These are phyloP conservation scores for Calonectria leucothoes DNA, from an alignment of 2,329 filamentous ascomycete species.

Conservation along the genomic window DNA sequence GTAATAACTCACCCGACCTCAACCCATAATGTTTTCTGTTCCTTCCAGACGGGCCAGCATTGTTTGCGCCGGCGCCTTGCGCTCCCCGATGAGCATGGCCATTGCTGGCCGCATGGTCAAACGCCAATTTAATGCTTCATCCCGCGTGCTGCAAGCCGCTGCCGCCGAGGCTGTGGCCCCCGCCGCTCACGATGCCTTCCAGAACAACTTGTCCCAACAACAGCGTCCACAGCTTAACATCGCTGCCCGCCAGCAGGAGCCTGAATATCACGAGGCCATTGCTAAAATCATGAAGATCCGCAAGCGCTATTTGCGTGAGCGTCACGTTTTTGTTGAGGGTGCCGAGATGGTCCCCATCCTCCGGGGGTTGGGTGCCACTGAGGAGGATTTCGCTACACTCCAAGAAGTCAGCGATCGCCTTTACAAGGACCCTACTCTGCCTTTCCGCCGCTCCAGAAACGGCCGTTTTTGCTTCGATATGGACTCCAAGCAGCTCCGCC, in stretches of 20 bases:
- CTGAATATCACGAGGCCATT: conserved; percentile 36
- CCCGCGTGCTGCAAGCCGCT: background rate
- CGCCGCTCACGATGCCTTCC: conserved; percentile 4
- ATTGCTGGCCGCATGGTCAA: background rate
- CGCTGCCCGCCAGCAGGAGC: conserved; percentile 11
- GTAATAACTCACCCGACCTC: conserved; percentile 7
- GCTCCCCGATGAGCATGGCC: conserved; percentile 8
- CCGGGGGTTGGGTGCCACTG: conserved; percentile 34
- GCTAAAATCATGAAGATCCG: conserved; percentile 36
- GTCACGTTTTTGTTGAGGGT: conserved; percentile 39
- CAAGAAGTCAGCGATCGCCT: conserved; percentile 37
- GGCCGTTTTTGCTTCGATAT: conserved; percentile 41
- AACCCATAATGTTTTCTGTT: conserved; percentile 14
- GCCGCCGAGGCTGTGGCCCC: conserved; percentile 10
- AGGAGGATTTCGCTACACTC: conserved; percentile 38
- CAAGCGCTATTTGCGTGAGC: conserved; percentile 29
- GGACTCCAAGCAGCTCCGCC: conserved; percentile 34
- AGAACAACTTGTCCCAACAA: background rate
- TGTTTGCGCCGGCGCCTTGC: conserved; percentile 2
- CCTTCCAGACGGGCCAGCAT: conserved; percentile 12
- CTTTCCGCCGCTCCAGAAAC: conserved; percentile 37
- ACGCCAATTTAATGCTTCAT: conserved; percentile 15
- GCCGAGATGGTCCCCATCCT: conserved; percentile 39
- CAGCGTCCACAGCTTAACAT: conserved; percentile 10
- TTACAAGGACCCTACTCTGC: conserved; percentile 39